Evolutionary conservation across 1,284 basidiomycete genomes (phyloP), one percentile per base, ranked within the genome.

Genomic region (Phellinidium pouzarii): DNA sequence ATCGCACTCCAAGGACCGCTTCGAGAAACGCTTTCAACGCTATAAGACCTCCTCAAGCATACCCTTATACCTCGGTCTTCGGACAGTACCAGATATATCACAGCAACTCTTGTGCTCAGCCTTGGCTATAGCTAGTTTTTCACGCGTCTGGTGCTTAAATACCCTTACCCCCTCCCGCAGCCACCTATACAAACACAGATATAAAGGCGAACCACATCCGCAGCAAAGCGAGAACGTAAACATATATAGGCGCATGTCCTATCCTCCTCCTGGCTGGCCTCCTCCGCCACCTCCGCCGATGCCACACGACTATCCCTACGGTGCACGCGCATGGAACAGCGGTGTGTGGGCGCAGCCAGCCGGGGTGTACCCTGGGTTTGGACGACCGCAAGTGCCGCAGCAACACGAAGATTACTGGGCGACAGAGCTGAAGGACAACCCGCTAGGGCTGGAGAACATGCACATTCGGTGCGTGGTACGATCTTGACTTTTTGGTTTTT

Each of bases 381-480:
- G 47, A 34, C n/a, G 36, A 19, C 46, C 49, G 12, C 44, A 27
- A 36, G 44, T 19, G 20, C 25, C 25, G 4, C 49, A 44, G 36
- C 38, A 45, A 19, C 22, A 38, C n/a, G 49, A 26, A n/a, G 38
- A 52, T 8, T 48, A 51, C n/a, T 57, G 55, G 55, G 55, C 46
- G 40, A 53, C 51, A 27, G 50, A 57, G 44, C 26, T 87, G 29
- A 61, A 68, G 0, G 72, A 80, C 47, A 87, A 87, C 62, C 80
- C 80, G 0, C 67, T 88, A 2, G 82, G 80, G 37, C 68, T 88
- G 20, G 69, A 76, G 59, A 74, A 78, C 51, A 84, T 87, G 82
- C 72, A 82, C 44, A 77, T 78, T 54, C 74, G 74, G 84, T 86
- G 62, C 57, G 80, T 74, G 23, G 20, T 47, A 41, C 43, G 27